Conservation (phyloP, 768 basidiomycete species). For the Tulasnella sp. region DNA sequence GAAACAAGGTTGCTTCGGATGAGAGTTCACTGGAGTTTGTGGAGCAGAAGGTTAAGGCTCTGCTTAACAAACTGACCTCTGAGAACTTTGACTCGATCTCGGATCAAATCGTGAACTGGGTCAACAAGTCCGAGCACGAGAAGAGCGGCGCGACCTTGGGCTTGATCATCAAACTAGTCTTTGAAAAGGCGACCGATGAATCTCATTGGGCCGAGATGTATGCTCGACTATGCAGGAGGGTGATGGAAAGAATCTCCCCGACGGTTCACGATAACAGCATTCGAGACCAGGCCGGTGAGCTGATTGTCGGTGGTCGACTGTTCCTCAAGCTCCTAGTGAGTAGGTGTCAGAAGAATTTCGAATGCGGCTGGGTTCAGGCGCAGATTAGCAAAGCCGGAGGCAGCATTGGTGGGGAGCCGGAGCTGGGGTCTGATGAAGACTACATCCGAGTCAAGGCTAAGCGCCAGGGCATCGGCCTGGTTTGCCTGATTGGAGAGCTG, state of each 20-base stretch:
- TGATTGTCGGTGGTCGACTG: conserved; percentile 48
- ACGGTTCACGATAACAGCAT: conserved; percentile 48
- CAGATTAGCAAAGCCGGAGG: conserved; percentile 1
- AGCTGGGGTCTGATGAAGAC: conserved; percentile 44
- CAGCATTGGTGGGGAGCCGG: conserved; percentile 46
- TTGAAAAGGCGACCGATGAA: conserved; percentile 57
- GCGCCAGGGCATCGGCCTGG: conserved; percentile 52
- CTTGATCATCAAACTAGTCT: conserved; percentile 52
- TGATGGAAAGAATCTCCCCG: conserved; percentile 47
- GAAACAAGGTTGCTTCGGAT: background rate
- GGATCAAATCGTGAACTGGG: conserved; percentile 53
- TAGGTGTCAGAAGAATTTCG: conserved; percentile 54
- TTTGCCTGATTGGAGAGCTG: conserved; percentile 54
- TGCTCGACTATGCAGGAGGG: conserved; percentile 50
- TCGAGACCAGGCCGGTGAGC: conserved; percentile 44
- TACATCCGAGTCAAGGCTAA: conserved; percentile 54
- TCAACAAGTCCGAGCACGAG: conserved; percentile 50
- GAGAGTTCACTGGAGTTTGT: conserved; percentile 45
- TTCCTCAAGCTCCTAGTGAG: conserved; percentile 55
- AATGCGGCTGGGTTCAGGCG: conserved; percentile 78
- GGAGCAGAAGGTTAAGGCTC: conserved; percentile 53
- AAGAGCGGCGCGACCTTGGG: conserved; percentile 52
- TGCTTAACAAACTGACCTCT: conserved; percentile 56
- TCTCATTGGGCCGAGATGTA: conserved; percentile 55
- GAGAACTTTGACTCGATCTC: conserved; percentile 54